Conservation (phyloP, 768 basidiomycete species). For the Lactifluus hygrophoroides region DNA sequence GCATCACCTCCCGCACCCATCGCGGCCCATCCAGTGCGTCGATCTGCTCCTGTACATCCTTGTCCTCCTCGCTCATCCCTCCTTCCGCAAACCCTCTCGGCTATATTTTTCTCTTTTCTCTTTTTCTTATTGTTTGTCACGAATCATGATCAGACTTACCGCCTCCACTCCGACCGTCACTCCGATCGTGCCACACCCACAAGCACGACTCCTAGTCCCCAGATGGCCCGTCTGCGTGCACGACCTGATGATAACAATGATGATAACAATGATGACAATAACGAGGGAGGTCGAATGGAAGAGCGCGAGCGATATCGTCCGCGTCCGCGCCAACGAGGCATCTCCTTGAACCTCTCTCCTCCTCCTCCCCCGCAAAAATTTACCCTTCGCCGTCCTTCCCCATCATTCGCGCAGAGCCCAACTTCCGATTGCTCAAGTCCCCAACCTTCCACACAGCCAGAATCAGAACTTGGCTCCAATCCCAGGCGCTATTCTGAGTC, state of each 20-base stretch:
- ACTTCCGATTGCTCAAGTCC: background rate
- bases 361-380: background rate
- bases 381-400: background rate
- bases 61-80: background rate
- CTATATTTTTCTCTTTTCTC: too few relatives aligned
- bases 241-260: background rate
- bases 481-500: background rate
- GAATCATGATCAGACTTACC: background rate
- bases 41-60: background rate
- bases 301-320: constrained; percentile 11
- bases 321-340: background rate
- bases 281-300: background rate
- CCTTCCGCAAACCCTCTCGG: background rate
- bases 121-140: background rate
- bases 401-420: background rate
- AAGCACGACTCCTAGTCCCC: background rate
- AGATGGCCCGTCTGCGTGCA: background rate
- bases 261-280: background rate
- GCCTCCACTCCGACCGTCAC: background rate
- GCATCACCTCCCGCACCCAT: background rate
- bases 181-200: background rate
- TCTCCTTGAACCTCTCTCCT: background rate
- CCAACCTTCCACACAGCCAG: background rate
- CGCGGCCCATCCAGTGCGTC: constrained; percentile 12
- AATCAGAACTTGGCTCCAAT: background rate